Conservation (phyloP, 352 stramenopile species). For the Halophytophthora batemanensis region DNA sequence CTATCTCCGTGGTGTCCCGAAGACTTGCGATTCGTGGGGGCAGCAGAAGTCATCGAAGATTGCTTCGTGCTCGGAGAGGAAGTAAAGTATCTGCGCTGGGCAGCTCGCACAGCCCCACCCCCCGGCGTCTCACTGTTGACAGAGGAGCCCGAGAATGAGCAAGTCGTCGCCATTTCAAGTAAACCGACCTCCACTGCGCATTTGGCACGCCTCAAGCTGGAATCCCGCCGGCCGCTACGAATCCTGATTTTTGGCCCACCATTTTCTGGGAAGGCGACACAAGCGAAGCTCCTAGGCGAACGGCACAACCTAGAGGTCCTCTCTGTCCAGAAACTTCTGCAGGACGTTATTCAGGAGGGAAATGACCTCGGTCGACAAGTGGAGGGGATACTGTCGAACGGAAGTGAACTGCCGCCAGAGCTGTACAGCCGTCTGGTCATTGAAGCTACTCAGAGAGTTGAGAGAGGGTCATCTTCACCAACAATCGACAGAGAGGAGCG, state of each 20-base stretch:
- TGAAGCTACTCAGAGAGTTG: slow-evolving; percentile 27
- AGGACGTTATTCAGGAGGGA: slow-evolving; percentile 24
- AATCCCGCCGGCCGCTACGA: slow-evolving; percentile 24
- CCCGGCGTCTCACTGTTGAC: background rate
- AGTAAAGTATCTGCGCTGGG: slow-evolving; percentile 68
- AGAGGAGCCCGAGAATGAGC: background rate
- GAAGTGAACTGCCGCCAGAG: slow-evolving; percentile 35
- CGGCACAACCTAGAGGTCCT: slow-evolving; percentile 50
- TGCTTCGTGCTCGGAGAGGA: slow-evolving; percentile 51
- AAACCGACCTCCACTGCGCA: background rate
- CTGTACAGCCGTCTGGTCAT: slow-evolving; percentile 61
- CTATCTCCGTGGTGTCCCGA: slow-evolving; percentile 31
- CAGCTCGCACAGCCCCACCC: slow-evolving; percentile 12
- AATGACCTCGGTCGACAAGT: slow-evolving; percentile 31
- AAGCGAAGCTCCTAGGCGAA: slow-evolving; percentile 43
- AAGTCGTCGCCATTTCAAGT: background rate
- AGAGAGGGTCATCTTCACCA: background rate
- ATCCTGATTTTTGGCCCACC: slow-evolving; percentile 58
- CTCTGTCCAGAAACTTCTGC: slow-evolving; percentile 47
- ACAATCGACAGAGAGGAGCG: background rate
- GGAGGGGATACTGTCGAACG: slow-evolving; percentile 24
- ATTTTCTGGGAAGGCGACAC: slow-evolving; percentile 59
- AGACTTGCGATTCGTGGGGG: slow-evolving; percentile 43
- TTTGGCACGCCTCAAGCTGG: background rate
- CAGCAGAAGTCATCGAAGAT: slow-evolving; percentile 40